Evolutionary conservation across 208 protist genomes (phyloP).

Genomic region (Trichomonas gallinae): DNA sequence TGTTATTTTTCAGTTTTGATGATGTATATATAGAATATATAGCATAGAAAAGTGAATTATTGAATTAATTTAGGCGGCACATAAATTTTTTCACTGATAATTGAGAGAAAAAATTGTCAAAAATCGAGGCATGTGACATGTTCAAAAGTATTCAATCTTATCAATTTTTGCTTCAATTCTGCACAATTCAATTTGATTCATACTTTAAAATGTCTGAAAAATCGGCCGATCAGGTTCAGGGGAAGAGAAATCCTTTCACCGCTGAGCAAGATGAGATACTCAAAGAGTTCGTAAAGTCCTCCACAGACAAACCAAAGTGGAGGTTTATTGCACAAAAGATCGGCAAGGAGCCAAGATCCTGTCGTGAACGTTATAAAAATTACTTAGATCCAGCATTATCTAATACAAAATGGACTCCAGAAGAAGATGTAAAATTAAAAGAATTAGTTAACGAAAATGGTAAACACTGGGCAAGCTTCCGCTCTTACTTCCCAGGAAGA

Average conservation of each 20-base stretch:
- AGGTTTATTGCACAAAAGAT: not conserved
- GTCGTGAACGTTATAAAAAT: not conserved
- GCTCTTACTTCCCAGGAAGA: not conserved
- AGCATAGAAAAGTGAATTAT: no score
- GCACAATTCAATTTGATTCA: no score
- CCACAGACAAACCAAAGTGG: not conserved
- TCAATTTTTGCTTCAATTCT: no score
- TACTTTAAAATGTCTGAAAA: not conserved
- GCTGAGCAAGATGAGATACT: not conserved
- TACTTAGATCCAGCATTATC: not conserved
- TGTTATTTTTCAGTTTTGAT: no score
- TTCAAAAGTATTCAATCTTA: no score
- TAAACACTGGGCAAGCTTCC: not conserved
- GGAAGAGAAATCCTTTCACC: not conserved
- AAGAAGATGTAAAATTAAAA: not conserved
- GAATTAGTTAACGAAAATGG: not conserved
- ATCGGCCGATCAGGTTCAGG: not conserved
- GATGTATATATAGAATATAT: no score
- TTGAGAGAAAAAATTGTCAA: no score
- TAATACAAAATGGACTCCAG: not conserved
- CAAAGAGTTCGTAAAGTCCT: not conserved
- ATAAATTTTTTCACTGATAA: no score
- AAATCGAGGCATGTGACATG: no score
- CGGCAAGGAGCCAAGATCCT: not conserved
- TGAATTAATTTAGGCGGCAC: no score